Conservation (phyloP, 148 eudicot genomes). For the Rhododendron mucronatum region DNA sequence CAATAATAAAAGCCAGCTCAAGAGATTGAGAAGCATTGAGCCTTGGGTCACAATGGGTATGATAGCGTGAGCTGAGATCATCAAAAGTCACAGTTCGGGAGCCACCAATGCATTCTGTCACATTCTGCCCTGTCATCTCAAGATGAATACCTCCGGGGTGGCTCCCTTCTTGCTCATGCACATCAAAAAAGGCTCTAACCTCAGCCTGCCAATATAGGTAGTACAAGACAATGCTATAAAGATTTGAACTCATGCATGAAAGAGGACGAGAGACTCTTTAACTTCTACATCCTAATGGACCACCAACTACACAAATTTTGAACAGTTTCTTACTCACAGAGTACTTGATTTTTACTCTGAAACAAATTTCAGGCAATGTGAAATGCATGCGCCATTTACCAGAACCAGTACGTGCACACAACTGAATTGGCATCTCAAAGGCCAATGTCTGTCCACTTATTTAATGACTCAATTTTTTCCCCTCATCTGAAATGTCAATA, state of each 20-base stretch:
- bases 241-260: neutral
- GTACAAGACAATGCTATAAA: neutral
- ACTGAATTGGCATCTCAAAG: no score
- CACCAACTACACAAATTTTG: neutral
- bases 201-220: neutral
- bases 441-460: neutral
- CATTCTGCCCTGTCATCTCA: slow-evolving; percentile 7
- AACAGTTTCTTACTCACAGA: neutral
- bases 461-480: no score
- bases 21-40: slow-evolving; percentile 7
- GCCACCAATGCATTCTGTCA: slow-evolving; percentile 4
- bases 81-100: slow-evolving; percentile 1
- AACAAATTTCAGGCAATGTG: no score
- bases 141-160: slow-evolving; percentile 1
- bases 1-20: neutral
- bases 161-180: slow-evolving; percentile 5
- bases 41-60: neutral
- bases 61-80: slow-evolving; percentile 1
- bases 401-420: no score
- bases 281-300: neutral
- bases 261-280: neutral
- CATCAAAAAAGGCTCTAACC: slow-evolving; percentile 3
- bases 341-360: no score
- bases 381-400: no score
- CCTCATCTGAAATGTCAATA: neutral